Evolutionary conservation across 1,284 basidiomycete genomes (phyloP), one percentile per base, ranked within the genome.

Genomic region (Anthracocystis panici-leucophaei): DNA sequence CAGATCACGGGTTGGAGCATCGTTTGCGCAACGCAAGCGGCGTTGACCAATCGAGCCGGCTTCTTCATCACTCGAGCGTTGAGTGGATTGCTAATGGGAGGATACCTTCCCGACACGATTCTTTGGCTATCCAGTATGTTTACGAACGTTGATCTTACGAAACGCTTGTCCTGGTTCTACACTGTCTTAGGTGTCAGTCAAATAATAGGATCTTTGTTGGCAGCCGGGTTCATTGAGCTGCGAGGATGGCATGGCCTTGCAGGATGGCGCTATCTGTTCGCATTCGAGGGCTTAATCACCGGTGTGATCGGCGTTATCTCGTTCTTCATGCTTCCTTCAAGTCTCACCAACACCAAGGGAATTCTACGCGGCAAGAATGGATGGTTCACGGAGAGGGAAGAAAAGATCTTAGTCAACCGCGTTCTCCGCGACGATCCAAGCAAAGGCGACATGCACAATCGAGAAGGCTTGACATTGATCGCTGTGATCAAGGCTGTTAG

Each of bases 371-470:
- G 65, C 7, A 64, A 63, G 53, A 62, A 68, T 9, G 91, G 91
- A 0, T 92, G 91, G 91, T 92, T 92, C 83, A 89, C 87, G 6
- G 88, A 77, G 56, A 87, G 84, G 18, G 87, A 88, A 49, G 86
- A 87, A 72, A 87, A 86, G 1, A 90, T 91, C 59, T 86, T 89
- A 1, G 88, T 90, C 11, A 87, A 87, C 60, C 87, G 90, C 20
- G 87, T 92, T n/a, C 86, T 92, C 5, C 88, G 91, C 3, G 91
- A 92, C 79, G 91, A 92, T 73, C 91, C 85, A 0, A 82, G 82
- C 91, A 92, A 87, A 89, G 87, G 41, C 86, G 87, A 65, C 70
- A 93, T 93, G 92, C 91, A 93, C 86, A 93, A 93, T 72, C 89
- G 92, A 25, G 88, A 93, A 83, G 90, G 90, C 0, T 44, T 78